These are phyloP conservation scores for Wickerhamiella azyma DNA, from an alignment of 805 yeast species.

Conservation along the genomic window DNA sequence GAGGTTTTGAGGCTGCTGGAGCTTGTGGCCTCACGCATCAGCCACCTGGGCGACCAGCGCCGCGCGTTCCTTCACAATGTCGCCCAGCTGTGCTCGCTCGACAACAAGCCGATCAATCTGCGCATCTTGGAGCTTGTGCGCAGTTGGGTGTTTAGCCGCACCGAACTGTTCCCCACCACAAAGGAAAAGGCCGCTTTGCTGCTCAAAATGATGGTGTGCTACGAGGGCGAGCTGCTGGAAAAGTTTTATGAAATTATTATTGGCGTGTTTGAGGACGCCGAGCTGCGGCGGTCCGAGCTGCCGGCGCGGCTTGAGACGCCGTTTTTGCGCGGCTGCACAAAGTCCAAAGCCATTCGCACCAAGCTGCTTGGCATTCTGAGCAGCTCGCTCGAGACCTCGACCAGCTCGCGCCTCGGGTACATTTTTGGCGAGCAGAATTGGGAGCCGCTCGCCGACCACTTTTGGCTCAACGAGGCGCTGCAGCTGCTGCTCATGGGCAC, in stretches of 20 bases:
- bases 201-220: slow-evolving; percentile 74
- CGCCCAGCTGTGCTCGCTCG: slow-evolving; percentile 80
- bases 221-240: slow-evolving; percentile 62
- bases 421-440: slow-evolving; percentile 92
- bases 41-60: slow-evolving; percentile 85
- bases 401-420: slow-evolving; percentile 68
- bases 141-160: slow-evolving; percentile 75
- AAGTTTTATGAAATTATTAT: slow-evolving; percentile 77
- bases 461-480: slow-evolving; percentile 89
- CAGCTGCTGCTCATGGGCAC: slow-evolving; percentile 70
- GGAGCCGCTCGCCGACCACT: slow-evolving; percentile 87
- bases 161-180: slow-evolving; percentile 80
- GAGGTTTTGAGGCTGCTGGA: slow-evolving; percentile 63
- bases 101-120: slow-evolving; percentile 58
- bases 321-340: slow-evolving; percentile 83
- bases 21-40: slow-evolving; percentile 65
- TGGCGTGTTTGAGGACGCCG: slow-evolving; percentile 70
- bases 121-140: slow-evolving; percentile 68
- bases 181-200: slow-evolving; percentile 93
- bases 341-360: slow-evolving; percentile 59
- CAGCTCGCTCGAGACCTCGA: slow-evolving; percentile 61
- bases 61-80: slow-evolving; percentile 72
- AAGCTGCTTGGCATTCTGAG: slow-evolving; percentile 69
- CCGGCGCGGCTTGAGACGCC: slow-evolving; percentile 95
- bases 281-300: slow-evolving; percentile 68